phyloP scores from a whole-genome alignment of 2,329 filamentous ascomycete species.

The Penicillium sp. region DNA sequence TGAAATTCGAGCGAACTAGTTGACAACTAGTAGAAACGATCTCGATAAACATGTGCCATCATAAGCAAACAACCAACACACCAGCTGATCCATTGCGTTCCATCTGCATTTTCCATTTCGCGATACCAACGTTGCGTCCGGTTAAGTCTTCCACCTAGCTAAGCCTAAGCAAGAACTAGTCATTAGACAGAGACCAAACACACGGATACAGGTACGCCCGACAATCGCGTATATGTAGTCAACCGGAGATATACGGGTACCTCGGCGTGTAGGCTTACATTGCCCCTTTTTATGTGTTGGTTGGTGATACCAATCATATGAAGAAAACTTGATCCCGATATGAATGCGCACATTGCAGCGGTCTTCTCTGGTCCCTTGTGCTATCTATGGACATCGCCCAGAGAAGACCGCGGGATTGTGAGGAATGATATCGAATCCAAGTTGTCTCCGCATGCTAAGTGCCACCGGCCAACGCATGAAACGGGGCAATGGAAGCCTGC shows the following conservation, averaged over 20 bases:
- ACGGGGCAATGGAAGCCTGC: neutral
- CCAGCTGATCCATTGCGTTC: too few relatives aligned
- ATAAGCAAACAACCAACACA: too few relatives aligned
- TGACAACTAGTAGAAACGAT: too few relatives aligned
- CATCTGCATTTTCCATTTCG: neutral
- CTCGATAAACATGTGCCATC: too few relatives aligned
- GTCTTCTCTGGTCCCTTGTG: neutral
- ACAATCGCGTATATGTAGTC: neutral
- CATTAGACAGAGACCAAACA: neutral
- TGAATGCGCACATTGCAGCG: neutral
- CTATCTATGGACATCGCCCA: neutral
- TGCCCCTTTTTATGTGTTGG: neutral
- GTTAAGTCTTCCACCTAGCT: neutral
- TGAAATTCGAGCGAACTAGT: too few relatives aligned
- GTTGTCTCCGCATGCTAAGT: neutral
- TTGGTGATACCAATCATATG: neutral
- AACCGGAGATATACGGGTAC: neutral
- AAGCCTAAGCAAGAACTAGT: neutral
- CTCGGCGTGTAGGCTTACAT: neutral
- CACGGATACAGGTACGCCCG: neutral
- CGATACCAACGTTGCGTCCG: neutral
- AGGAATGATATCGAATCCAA: neutral
- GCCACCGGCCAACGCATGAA: neutral
- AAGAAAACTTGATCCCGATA: neutral
- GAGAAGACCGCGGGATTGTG: neutral